These are phyloP conservation scores for Fusarium paranaense DNA, from an alignment of 2,329 filamentous ascomycete species.

Conservation along the genomic window DNA sequence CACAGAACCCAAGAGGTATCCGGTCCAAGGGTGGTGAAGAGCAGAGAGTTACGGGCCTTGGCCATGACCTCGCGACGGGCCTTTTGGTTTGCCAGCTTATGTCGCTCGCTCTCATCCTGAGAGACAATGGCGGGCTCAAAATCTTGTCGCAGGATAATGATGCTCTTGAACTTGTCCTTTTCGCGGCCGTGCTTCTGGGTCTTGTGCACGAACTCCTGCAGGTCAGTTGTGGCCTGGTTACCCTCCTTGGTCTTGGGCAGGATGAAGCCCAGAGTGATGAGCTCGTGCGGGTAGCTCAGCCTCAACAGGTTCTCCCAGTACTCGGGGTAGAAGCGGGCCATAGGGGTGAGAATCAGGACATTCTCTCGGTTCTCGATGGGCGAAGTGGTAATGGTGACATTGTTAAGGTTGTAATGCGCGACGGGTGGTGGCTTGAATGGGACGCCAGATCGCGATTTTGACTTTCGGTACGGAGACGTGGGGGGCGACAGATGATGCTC, in stretches of 20 bases:
- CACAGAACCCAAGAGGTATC: conserved; percentile 96
- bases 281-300: conserved; percentile 89
- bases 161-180: conserved; percentile 86
- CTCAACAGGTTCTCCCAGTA: conserved; percentile 95
- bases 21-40: conserved; percentile 94
- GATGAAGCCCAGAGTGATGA: conserved; percentile 96
- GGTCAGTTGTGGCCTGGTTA: conserved; percentile 82
- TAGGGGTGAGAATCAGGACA: conserved; percentile 90
- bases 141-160: conserved; percentile 95
- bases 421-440: conserved; percentile 78
- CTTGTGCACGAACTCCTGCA: conserved; percentile 87
- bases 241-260: conserved; percentile 94
- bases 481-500: conserved; percentile 59
- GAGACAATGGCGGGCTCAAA: conserved; percentile 84
- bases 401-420: conserved; percentile 93
- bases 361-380: conserved; percentile 85
- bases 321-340: conserved; percentile 90
- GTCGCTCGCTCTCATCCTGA: conserved; percentile 88
- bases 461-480: conserved; percentile 58
- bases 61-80: conserved; percentile 88
- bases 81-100: conserved; percentile 93
- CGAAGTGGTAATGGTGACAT: conserved; percentile 83
- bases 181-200: conserved; percentile 83
- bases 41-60: conserved; percentile 89
- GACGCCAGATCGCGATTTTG: conserved; percentile 47